A percentile compares a stretch with the other conserved stretches of the same genome.
Evolutionary conservation across 2,329 filamentous ascomycete species (phyloP).

Genomic region (Colletotrichum australisinense): DNA sequence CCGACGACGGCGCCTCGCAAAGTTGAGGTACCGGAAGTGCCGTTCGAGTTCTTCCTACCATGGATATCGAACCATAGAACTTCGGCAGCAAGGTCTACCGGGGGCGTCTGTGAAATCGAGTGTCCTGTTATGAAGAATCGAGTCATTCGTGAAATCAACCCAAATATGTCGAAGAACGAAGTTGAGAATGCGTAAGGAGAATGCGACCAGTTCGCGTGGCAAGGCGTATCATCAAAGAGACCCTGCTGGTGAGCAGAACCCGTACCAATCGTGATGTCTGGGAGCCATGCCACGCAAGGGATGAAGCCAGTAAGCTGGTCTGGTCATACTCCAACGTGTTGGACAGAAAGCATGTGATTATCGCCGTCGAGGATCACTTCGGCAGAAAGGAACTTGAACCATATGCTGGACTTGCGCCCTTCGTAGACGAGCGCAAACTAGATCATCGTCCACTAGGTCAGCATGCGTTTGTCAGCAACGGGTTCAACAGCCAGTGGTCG

Average conservation of each 20-base stretch:
- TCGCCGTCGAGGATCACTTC: slow-evolving; percentile 51
- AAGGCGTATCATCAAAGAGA: slow-evolving; percentile 33
- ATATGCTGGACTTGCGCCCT: slow-evolving; percentile 67
- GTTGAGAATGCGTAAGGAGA: slow-evolving; percentile 51
- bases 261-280: slow-evolving; percentile 34
- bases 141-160: slow-evolving; percentile 48
- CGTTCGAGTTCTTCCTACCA: slow-evolving; percentile 45
- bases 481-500: slow-evolving; percentile 78
- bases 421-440: slow-evolving; percentile 87
- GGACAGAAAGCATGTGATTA: slow-evolving; percentile 37
- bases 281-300: slow-evolving; percentile 32
- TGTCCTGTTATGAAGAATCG: slow-evolving; percentile 42
- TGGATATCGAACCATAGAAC: not conserved
- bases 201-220: slow-evolving; percentile 52
- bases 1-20: slow-evolving; percentile 44
- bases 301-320: slow-evolving; percentile 26
- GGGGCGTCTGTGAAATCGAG: slow-evolving; percentile 5
- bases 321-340: slow-evolving; percentile 38
- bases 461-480: slow-evolving; percentile 78
- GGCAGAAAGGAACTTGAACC: slow-evolving; percentile 54
- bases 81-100: not conserved
- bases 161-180: slow-evolving; percentile 53
- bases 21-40: slow-evolving; percentile 51
- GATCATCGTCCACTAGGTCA: slow-evolving; percentile 85
- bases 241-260: slow-evolving; percentile 35